Percentiles rank a stretch among this genome's conserved stretches.
Conservation (phyloP, 768 basidiomycete genomes). For the Neoboletus brunneissimus region DNA sequence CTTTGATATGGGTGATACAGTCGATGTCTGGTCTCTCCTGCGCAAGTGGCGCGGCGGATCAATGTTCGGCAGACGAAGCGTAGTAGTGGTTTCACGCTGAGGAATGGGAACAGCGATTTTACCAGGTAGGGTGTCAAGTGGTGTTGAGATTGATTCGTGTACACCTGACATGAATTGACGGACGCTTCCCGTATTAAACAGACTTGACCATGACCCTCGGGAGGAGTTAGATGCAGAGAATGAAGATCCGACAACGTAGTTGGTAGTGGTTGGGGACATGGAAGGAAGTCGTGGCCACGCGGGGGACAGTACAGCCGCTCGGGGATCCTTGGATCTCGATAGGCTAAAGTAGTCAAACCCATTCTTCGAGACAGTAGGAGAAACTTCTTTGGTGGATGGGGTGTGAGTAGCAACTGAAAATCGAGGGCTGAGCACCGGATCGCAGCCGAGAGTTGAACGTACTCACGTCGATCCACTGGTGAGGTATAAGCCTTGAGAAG, state of each 20-base stretch:
- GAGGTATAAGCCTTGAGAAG: conserved; percentile 48
- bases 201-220: conserved; percentile 76
- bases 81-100: conserved; percentile 16
- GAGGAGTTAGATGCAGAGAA: conserved; percentile 60
- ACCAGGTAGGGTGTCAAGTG: conserved; percentile 28
- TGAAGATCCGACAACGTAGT: conserved; percentile 37
- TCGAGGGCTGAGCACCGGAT: background rate
- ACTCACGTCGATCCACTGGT: conserved; percentile 17
- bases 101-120: conserved; percentile 27
- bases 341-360: conserved; percentile 61
- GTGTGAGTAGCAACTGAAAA: conserved; percentile 4
- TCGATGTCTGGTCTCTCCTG: conserved; percentile 27
- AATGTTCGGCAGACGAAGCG: conserved; percentile 21
- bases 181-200: conserved; percentile 66
- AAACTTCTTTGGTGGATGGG: conserved; percentile 18
- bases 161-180: conserved; percentile 66
- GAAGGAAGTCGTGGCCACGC: conserved; percentile 50
- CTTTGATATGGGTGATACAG: conserved; percentile 41
- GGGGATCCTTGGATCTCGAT: conserved; percentile 36
- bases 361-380: conserved; percentile 21
- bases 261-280: conserved; percentile 41
- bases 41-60: conserved; percentile 31
- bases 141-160: conserved; percentile 47
- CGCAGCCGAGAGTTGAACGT: background rate
- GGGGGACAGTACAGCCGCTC: conserved; percentile 44